phyloP scores from a whole-genome alignment of 495 filamentous ascomycete genomes.

The Penicillium cosmopolitanum region DNA sequence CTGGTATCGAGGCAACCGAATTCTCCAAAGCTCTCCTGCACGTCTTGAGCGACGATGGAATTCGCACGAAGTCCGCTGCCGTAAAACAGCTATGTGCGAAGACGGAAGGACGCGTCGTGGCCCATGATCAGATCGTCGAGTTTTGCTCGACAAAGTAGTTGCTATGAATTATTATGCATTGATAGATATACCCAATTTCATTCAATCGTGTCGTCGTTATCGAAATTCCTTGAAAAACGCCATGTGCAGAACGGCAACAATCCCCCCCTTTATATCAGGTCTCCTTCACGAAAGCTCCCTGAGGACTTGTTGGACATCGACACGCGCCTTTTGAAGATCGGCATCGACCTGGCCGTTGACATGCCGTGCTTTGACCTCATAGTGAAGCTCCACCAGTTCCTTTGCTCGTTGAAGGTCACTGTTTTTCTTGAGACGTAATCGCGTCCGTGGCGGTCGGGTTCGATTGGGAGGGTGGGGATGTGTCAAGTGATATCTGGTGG shows the following conservation, averaged over 20 bases:
- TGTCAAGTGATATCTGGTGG: slow-evolving; percentile 32
- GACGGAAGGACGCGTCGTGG: slow-evolving; percentile 26
- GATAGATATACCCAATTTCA: slow-evolving; percentile 11
- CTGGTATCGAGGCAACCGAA: slow-evolving; percentile 33
- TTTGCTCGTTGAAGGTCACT: slow-evolving; percentile 57
- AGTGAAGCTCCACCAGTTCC: slow-evolving; percentile 62
- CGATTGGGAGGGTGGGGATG: slow-evolving; percentile 9
- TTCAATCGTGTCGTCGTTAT: slow-evolving; percentile 10
- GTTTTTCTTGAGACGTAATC: slow-evolving; percentile 14
- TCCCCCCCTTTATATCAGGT: neutral
- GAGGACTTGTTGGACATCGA: slow-evolving; percentile 47
- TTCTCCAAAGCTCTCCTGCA: slow-evolving; percentile 35
- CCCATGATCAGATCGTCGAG: slow-evolving; percentile 29
- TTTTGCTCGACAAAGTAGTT: slow-evolving; percentile 12
- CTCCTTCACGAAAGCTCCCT: slow-evolving; percentile 28
- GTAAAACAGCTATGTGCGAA: slow-evolving; percentile 23
- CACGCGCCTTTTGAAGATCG: slow-evolving; percentile 49
- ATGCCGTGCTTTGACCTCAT: slow-evolving; percentile 54
- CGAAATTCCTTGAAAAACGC: neutral
- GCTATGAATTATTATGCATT: slow-evolving; percentile 2
- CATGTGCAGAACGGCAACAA: neutral
- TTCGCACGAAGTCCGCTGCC: slow-evolving; percentile 16
- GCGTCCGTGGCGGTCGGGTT: neutral
- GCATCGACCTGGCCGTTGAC: slow-evolving; percentile 44
- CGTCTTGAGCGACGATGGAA: slow-evolving; percentile 30